Conservation (phyloP, 495 filamentous ascomycete species). For the Poronia punctata region DNA sequence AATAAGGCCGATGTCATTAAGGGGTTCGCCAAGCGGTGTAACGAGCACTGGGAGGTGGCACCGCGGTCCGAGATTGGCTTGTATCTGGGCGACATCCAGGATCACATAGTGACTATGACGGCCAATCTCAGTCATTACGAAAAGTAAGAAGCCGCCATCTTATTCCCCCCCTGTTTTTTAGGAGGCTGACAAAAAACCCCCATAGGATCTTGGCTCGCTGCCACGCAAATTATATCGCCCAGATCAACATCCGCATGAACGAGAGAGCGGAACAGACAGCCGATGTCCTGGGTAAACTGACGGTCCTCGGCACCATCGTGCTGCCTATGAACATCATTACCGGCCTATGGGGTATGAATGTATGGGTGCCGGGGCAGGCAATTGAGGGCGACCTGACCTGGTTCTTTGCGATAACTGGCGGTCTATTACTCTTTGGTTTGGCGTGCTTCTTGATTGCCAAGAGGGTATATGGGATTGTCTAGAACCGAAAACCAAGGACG, state of each 20-base stretch:
- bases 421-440: constrained; percentile 69
- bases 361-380: constrained; percentile 86
- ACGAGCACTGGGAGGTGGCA: constrained; percentile 95
- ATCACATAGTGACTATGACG: constrained; percentile 98
- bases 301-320: constrained; percentile 92
- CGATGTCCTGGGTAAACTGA: constrained; percentile 89
- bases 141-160: too few relatives aligned
- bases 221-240: constrained; percentile 91
- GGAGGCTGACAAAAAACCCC: constrained; percentile 13
- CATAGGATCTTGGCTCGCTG: constrained; percentile 79
- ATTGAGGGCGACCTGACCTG: constrained; percentile 45
- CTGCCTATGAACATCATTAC: constrained; percentile 98
- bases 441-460: constrained; percentile 78
- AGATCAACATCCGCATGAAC: constrained; percentile 92
- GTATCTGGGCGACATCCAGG: constrained; percentile 95
- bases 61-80: constrained; percentile 91
- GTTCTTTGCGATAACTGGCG: constrained; percentile 64
- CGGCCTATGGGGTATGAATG: constrained; percentile 99
- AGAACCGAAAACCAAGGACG: too few relatives aligned
- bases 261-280: constrained; percentile 94
- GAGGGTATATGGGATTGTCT: constrained; percentile 54
- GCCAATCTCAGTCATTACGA: constrained; percentile 92
- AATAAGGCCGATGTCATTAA: constrained; percentile 99
- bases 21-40: constrained; percentile 97
- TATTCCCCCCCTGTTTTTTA: too few relatives aligned